Percentiles rank a stretch among this genome's conserved stretches.
Evolutionary conservation across 768 basidiomycete species (phyloP).

Genomic region (Epithele typhae): DNA sequence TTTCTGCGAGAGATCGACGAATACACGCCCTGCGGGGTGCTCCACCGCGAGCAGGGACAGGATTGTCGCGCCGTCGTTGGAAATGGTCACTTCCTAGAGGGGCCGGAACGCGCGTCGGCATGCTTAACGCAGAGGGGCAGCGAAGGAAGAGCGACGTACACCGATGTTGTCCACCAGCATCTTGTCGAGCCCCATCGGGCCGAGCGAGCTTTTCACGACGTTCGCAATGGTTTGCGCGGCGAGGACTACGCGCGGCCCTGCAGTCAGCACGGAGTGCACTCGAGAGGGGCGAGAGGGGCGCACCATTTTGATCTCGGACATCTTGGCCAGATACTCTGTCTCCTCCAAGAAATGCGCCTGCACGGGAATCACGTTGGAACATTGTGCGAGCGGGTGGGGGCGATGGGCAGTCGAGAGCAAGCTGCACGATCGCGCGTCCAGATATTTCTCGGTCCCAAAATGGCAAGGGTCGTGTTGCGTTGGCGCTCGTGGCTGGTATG

Average conservation of each 20-base stretch:
- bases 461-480: no score
- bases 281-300: slow-evolving; percentile 19
- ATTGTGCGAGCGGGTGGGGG: slow-evolving; percentile 34
- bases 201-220: slow-evolving; percentile 93
- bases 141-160: slow-evolving; percentile 40
- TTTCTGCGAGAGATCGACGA: slow-evolving; percentile 97
- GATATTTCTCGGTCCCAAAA: no score
- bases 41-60: slow-evolving; percentile 90
- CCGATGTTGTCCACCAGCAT: slow-evolving; percentile 99
- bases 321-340: slow-evolving; percentile 94
- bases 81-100: slow-evolving; percentile 93
- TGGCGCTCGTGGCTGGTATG: no score
- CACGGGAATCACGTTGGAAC: slow-evolving; percentile 89
- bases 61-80: slow-evolving; percentile 99
- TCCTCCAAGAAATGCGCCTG: slow-evolving; percentile 91
- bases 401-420: background rate
- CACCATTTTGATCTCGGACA: slow-evolving; percentile 95
- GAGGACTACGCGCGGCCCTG: slow-evolving; percentile 58
- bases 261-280: no score
- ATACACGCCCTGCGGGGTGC: slow-evolving; percentile 95
- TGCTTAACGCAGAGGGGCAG: background rate
- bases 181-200: slow-evolving; percentile 92
- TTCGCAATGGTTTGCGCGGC: slow-evolving; percentile 97
- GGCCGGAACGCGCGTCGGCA: background rate
- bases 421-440: background rate